These are phyloP conservation scores for Coemansia sp. DNA, from an alignment of 192 early-diverging fungal genomes.

Conservation along the genomic window DNA sequence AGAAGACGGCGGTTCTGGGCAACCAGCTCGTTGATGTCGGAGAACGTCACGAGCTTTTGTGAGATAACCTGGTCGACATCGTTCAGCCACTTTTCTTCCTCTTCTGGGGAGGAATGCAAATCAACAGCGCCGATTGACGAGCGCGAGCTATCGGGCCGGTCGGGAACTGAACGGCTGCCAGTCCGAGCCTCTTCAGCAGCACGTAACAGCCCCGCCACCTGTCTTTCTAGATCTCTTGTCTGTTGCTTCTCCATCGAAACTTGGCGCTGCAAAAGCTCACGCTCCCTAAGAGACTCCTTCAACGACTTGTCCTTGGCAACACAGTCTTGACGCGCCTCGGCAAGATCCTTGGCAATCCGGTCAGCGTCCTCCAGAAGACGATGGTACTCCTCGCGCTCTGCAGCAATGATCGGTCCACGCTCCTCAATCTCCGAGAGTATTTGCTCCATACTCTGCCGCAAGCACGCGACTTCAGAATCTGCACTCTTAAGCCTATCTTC, in stretches of 20 bases:
- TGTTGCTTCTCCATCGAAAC: constrained; percentile 57
- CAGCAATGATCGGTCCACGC: constrained; percentile 62
- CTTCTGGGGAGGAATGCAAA: neutral
- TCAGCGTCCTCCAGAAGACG: constrained; percentile 57
- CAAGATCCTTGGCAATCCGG: constrained; percentile 56
- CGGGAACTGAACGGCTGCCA: constrained; percentile 52
- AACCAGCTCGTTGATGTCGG: constrained; percentile 58
- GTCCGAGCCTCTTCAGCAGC: constrained; percentile 56
- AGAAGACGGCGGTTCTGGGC: constrained; percentile 67
- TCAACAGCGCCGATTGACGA: constrained; percentile 5
- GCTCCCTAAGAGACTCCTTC: constrained; percentile 38
- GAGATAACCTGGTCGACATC: constrained; percentile 59
- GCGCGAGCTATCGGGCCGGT: constrained; percentile 14
- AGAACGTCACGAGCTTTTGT: constrained; percentile 59
- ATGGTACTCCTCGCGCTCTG: constrained; percentile 62
- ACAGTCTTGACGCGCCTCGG: constrained; percentile 41
- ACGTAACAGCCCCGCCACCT: constrained; percentile 61
- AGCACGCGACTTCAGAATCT: constrained; percentile 51
- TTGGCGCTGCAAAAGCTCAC: constrained; percentile 52
- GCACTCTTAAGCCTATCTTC: constrained; percentile 56
- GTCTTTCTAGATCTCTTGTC: constrained; percentile 59
- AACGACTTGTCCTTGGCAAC: constrained; percentile 27
- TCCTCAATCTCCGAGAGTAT: constrained; percentile 64
- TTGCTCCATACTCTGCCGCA: constrained; percentile 61
- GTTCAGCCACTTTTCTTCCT: constrained; percentile 41